A percentile compares a stretch with the other conserved stretches of the same genome.
Conservation (phyloP, 441 rosid genomes). For the Sinapis alba region DNA sequence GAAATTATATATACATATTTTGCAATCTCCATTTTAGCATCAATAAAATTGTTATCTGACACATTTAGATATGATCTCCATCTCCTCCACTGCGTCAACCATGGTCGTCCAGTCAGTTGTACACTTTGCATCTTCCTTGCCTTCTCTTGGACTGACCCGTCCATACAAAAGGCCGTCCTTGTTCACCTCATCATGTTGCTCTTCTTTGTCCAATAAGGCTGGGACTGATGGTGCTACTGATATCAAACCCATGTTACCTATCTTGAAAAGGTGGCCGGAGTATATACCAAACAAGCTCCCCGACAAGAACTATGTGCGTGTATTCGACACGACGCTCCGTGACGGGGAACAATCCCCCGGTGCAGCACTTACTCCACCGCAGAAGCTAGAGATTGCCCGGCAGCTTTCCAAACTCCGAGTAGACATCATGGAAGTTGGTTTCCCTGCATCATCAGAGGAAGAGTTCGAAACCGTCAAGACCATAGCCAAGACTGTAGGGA, state of each 20-base stretch:
- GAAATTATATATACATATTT: too few relatives aligned
- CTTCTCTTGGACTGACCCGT: not conserved
- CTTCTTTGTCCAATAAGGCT: not conserved
- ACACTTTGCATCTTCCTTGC: not conserved
- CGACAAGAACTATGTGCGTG: constrained; percentile 72
- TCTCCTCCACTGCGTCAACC: not conserved
- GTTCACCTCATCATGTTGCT: constrained; percentile 7
- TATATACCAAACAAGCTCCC: constrained; percentile 70
- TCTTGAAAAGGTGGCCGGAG: constrained; percentile 47
- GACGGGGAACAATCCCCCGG: constrained; percentile 98
- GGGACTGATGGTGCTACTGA: constrained; percentile 1
- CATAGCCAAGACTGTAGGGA: constrained; percentile 70
- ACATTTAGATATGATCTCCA: not conserved
- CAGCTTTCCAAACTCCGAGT: constrained; percentile 83
- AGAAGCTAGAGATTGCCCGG: constrained; percentile 76
- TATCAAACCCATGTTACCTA: constrained; percentile 7
- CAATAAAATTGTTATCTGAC: not conserved
- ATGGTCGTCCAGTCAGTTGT: not conserved
- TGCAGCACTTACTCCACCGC: constrained; percentile 78
- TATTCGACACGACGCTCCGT: constrained; percentile 92
- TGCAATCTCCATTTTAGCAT: not conserved
- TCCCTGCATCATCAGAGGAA: constrained; percentile 76
- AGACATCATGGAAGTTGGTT: constrained; percentile 87
- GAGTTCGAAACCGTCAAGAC: constrained; percentile 77
- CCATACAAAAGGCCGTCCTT: not conserved